Evolutionary conservation across 352 stramenopile species (phyloP).

Genomic region (Phytopythium kandeliae): DNA sequence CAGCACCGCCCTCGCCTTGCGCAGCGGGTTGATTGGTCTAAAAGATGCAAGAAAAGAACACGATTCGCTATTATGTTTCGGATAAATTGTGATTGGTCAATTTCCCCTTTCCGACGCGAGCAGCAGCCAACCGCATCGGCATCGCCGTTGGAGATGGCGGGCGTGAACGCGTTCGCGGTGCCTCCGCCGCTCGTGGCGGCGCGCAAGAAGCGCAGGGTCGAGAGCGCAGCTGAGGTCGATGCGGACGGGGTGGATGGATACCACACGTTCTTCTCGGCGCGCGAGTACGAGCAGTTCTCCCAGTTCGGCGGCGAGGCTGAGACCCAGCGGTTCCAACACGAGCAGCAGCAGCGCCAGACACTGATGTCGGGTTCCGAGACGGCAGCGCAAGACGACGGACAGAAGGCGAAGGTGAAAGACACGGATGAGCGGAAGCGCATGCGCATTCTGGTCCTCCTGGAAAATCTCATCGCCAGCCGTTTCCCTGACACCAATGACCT

Average conservation of each 20-base stretch:
- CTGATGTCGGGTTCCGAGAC: slow-evolving; percentile 9
- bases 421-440: slow-evolving; percentile 8
- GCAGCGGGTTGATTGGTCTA: too few relatives aligned
- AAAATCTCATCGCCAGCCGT: slow-evolving; percentile 17
- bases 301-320: slow-evolving; percentile 15
- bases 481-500: slow-evolving; percentile 13
- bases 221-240: not conserved
- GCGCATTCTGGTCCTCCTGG: slow-evolving; percentile 29
- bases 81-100: not conserved
- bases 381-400: not conserved
- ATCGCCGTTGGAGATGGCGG: too few relatives aligned
- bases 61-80: not conserved
- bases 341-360: slow-evolving; percentile 20
- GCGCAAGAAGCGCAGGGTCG: slow-evolving; percentile 45
- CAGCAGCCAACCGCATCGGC: not conserved
- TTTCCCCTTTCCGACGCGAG: slow-evolving; percentile 1
- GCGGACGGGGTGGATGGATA: slow-evolving; percentile 9
- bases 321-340: slow-evolving; percentile 17
- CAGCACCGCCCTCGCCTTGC: too few relatives aligned
- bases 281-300: slow-evolving; percentile 33
- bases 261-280: slow-evolving; percentile 18
- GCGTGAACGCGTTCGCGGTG: slow-evolving; percentile 34
- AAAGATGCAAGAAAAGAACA: not conserved
- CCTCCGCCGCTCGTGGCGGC: slow-evolving; percentile 32
- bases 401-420: not conserved